Evolutionary conservation across 306 rosid genomes (phyloP), one percentile per base, ranked within the genome.

Genomic region (Dryas drummondii): DNA sequence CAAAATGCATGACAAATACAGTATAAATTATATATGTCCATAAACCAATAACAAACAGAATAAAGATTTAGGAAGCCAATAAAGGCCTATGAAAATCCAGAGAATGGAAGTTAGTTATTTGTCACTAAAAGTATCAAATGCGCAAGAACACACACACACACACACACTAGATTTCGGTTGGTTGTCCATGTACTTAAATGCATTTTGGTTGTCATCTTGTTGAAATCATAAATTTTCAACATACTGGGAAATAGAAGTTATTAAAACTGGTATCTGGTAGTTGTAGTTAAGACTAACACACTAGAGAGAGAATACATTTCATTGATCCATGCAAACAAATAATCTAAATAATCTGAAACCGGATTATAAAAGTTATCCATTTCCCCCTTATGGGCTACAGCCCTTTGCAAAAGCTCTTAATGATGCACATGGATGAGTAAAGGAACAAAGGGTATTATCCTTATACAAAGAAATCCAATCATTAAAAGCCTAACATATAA

Each of bases 1-100:
- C 69, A 78, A 81, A 60, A 81, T 55, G 73, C 73, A 87, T 19
- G 66, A 77, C 44, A 71, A 76, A 75, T 52, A 54, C 60, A 83
- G 66, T 71, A 37, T 12, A 62, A 32, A 80, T 47, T 37, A 57
- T 66, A 41, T 22, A 12, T 22, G 49, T 12, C 71, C 54, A 49
- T 67, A 37, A 41, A 37, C 61, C 19, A 45, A 48, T 8, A 46
- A 70, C 32, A 10, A 75, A 52, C 0, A 53, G 12, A 26, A 37
- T 15, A 50, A 19, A 22, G 54, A 61, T 17, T 51, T 70, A 5
- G 57, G 73, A 70, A 54, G 64, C 9, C 37, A 27, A 27, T 27
- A 68, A 67, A 68, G 1, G 2, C 62, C 72, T 65, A 41, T 19
- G 42, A 60, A 56, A 58, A 51, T 50, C 42, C 26, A 9, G 37